phyloP scores from a whole-genome alignment of 352 stramenopile genomes.

The Globisporangium polare region DNA sequence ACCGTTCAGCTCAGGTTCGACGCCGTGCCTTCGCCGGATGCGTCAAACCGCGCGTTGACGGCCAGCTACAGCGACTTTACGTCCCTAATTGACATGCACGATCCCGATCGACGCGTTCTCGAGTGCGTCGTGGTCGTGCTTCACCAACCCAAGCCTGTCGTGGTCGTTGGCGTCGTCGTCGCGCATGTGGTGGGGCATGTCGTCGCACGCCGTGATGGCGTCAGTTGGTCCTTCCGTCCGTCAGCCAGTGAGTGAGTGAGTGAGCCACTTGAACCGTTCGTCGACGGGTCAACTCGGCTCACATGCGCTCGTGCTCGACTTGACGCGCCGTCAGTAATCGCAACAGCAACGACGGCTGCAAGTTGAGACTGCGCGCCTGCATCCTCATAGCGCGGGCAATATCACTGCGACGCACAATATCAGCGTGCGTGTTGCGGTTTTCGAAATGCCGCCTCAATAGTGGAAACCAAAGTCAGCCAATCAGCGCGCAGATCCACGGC shows the following conservation, averaged over 20 bases:
- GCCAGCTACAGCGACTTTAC: not conserved
- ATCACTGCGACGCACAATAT: not conserved
- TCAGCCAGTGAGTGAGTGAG: not conserved
- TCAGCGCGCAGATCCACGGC: too few species aligned
- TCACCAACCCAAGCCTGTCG: not conserved
- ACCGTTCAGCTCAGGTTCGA: not conserved
- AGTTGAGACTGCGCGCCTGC: not conserved
- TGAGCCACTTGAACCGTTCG: not conserved
- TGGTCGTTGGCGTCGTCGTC: not conserved
- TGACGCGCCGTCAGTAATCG: not conserved
- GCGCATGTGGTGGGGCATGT: not conserved
- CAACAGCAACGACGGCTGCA: too few species aligned
- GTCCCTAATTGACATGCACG: not conserved
- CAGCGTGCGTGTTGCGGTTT: not conserved
- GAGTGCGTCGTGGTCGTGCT: not conserved
- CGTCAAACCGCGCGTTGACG: not conserved
- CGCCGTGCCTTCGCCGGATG: not conserved
- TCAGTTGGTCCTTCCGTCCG: not conserved
- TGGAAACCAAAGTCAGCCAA: too few species aligned
- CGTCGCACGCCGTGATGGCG: not conserved
- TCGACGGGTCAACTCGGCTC: not conserved
- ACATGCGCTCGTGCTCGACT: not conserved
- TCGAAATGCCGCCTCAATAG: too few species aligned
- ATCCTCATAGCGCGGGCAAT: not conserved
- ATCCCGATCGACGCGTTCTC: not conserved